Base-by-base conservation (phyloP, 169 alveolate species). In the Plasmodium relictum region DNA sequence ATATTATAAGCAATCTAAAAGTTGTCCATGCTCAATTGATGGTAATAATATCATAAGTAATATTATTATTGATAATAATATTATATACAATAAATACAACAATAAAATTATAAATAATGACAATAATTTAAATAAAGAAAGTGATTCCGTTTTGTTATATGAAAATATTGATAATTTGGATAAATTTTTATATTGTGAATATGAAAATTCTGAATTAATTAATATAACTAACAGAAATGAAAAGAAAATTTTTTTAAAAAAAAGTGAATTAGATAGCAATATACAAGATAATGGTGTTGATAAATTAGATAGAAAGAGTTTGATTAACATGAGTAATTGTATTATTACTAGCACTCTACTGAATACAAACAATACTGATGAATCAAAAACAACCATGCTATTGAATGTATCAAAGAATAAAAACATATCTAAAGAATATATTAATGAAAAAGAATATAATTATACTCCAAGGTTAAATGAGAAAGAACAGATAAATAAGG, bases 371-470 rank as follows among this genome's bases (percentile, higher is more conserved):
- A 63, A 65, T 16, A 39, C 89, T 0, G 89, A 78, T 14, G 89
- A 78, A 22, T 78, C 70, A 0, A 78, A 78, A 37, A 78, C 89
- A 8, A 78, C 89, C 7, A 78, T 78, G 56, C 9, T 78, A 12
- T 48, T 78, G 26, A 78, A 78, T 26, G 37, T 42, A 26, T 58
- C 73, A 0, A 78, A 70, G 58, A 78, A 78, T 22, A 78, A 65
- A 50, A 76, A 62, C 22, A 68, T 56, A 45, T 76, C 52, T n/a
- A 63, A 62, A 10, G 63, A 42, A 26, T 62, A 76, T 22, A 8
- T 22, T 42, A 76, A 76, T 16, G 89, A 76, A 70, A 50, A 70
- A n/a, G 89, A 76, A 41, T 76, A 76, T 22, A 66, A 68, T 12
- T 68, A 83, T 48, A 22, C 26, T 0, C 20, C 69, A 12, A 69